Conservation (phyloP, 2,329 filamentous ascomycete species). For the Chaetomiaceae sp. region DNA sequence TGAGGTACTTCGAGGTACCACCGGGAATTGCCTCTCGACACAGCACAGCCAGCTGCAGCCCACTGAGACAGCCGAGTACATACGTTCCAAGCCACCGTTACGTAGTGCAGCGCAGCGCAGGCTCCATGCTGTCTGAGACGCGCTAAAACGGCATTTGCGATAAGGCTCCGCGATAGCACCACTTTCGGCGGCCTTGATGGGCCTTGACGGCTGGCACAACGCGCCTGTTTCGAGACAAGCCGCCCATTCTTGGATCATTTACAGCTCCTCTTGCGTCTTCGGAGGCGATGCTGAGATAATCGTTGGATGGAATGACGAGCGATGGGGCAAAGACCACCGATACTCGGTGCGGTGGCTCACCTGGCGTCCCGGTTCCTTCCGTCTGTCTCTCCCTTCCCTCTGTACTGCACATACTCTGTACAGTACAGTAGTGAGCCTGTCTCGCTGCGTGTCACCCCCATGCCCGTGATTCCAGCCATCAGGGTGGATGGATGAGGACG, state of each 20-base stretch:
- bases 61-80: conserved; percentile 12
- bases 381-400: too few species aligned
- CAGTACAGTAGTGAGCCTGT: background rate
- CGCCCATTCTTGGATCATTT: conserved; percentile 18
- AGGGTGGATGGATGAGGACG: background rate
- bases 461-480: background rate
- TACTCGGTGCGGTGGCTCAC: background rate
- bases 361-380: background rate
- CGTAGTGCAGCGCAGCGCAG: too few species aligned
- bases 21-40: background rate
- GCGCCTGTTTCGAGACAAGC: background rate
- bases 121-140: conserved; percentile 6
- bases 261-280: conserved; percentile 25
- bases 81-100: conserved; percentile 4
- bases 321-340: background rate
- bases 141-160: conserved; percentile 24
- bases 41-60: background rate
- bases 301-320: background rate
- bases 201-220: background rate
- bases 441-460: background rate
- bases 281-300: conserved; percentile 17
- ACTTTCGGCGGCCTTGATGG: too few species aligned
- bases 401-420: too few species aligned
- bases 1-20: conserved; percentile 6
- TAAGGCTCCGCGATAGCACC: conserved; percentile 24